Conservation (phyloP, 2,329 filamentous ascomycete genomes). For the Xylariaceae sp. region DNA sequence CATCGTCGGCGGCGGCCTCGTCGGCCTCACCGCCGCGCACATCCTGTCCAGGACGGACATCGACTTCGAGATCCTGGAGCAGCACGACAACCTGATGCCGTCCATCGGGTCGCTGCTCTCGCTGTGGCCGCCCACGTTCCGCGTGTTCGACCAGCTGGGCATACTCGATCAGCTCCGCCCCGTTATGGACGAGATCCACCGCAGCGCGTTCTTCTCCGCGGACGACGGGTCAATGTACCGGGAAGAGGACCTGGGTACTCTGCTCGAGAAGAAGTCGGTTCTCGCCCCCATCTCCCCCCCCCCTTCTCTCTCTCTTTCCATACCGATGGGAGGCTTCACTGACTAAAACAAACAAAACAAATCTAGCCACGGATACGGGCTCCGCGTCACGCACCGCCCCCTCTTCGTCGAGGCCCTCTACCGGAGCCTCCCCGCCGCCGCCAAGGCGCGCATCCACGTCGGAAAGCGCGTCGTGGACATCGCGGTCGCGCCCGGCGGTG, state of each 20-base stretch:
- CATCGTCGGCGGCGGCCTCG: constrained; percentile 24
- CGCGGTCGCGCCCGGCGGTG: constrained; percentile 14
- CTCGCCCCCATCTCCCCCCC: no score
- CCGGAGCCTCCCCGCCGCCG: constrained; percentile 13
- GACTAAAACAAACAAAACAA: neutral
- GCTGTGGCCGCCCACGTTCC: constrained; percentile 22
- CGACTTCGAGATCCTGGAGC: constrained; percentile 26
- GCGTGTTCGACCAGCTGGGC: constrained; percentile 24
- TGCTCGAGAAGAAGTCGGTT: constrained; percentile 13
- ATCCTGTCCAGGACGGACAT: constrained; percentile 21
- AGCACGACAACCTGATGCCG: constrained; percentile 14
- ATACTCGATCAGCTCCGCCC: constrained; percentile 9
- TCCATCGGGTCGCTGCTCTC: constrained; percentile 19
- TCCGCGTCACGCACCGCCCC: constrained; percentile 18
- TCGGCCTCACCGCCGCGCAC: constrained; percentile 22
- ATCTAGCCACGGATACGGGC: constrained; percentile 21
- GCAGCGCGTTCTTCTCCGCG: constrained; percentile 10
- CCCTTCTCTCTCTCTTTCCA: neutral
- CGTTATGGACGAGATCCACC: constrained; percentile 6
- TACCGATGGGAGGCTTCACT: neutral
- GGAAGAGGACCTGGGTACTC: neutral
- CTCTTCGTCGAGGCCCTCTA: constrained; percentile 18
- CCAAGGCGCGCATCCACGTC: constrained; percentile 14
- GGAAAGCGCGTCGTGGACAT: constrained; percentile 24
- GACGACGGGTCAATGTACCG: constrained; percentile 8